A percentile compares a stretch with the other conserved stretches of the same genome.
Conservation (phyloP, 2,329 filamentous ascomycete species). For the Coniochaeta prunicola region DNA sequence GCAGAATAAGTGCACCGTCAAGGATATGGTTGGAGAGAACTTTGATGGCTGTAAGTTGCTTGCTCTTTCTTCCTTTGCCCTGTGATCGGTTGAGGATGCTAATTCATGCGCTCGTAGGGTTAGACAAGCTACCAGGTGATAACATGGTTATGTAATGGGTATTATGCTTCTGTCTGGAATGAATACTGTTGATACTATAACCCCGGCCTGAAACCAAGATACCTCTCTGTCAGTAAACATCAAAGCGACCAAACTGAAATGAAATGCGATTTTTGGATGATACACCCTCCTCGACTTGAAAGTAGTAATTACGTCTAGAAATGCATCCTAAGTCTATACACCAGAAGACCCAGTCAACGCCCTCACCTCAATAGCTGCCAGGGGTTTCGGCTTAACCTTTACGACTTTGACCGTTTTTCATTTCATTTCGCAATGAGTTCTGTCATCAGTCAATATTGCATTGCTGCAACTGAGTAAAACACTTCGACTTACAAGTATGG, state of each 20-base stretch:
- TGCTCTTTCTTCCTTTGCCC: background rate
- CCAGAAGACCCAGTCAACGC: no score
- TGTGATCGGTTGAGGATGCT: background rate
- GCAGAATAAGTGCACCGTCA: conserved; percentile 18
- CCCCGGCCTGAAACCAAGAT: no score
- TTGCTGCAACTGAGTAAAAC: background rate
- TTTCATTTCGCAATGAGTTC: no score
- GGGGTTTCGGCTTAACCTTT: background rate
- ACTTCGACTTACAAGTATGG: background rate
- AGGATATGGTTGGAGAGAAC: conserved; percentile 18
- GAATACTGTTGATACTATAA: background rate
- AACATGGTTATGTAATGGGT: background rate
- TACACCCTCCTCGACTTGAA: no score
- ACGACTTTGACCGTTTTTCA: no score
- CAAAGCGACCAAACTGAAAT: no score
- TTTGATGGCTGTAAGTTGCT: conserved; percentile 21
- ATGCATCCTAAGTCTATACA: no score
- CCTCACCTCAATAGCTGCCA: no score
- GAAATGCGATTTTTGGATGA: no score
- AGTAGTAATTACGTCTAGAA: no score
- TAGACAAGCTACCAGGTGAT: background rate
- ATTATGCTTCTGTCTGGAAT: background rate
- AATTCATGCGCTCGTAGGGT: background rate
- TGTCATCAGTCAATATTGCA: background rate
- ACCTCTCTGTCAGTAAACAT: no score